Base-by-base conservation (phyloP, 1,284 basidiomycete genomes). In the Fomitopsis pinicola region DNA sequence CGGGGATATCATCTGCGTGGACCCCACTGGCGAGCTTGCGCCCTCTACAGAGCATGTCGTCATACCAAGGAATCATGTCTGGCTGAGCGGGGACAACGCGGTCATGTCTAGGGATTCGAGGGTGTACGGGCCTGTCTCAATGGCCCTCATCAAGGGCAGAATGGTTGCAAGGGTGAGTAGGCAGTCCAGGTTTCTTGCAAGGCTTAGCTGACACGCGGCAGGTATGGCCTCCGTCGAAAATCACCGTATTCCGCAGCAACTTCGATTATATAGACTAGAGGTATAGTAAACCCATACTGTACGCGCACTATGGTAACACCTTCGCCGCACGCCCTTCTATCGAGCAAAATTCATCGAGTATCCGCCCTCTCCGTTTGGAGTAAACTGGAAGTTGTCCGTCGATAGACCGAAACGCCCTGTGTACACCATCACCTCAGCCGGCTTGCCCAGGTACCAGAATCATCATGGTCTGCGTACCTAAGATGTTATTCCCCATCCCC, bases 361-460 rank as follows among this genome's bases (percentile, higher is more conserved):
- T 0, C 96, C 94, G 33, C 97, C 97, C 66, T 95, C 89, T 19
- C 91, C 91, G 65, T 95, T 95, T 26, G 92, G 92, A 62, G 89
- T 88, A 68, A 99, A 94, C 76, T 98, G 91, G 83, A 99, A 99
- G 77, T 94, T 96, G 70, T 96, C 87, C 0, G 94, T 95, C 28
- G 90, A 94, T 63, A 96, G 73, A 15, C 94, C 94, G 71, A 96
- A 95, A 64, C 88, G 88, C 2, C 91, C 91, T 93, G 64, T 3
- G 30, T 19, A 55, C 12, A 40, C 35, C 35, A 12, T 36, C 35
- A 6, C 15, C 10, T 10, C 57, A 54, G 19, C 57, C 46, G 15
- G 33, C 36, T 10, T 19, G 35, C 30, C 28, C 19, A 53, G 42
- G 36, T 28, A 36, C 14, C 22, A 38, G 38, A 56, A 17, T 15